Percentiles rank a stretch among this genome's conserved stretches.
Evolutionary conservation across 331 rosid species (phyloP).

Genomic region (Erythrophleum ivorense): DNA sequence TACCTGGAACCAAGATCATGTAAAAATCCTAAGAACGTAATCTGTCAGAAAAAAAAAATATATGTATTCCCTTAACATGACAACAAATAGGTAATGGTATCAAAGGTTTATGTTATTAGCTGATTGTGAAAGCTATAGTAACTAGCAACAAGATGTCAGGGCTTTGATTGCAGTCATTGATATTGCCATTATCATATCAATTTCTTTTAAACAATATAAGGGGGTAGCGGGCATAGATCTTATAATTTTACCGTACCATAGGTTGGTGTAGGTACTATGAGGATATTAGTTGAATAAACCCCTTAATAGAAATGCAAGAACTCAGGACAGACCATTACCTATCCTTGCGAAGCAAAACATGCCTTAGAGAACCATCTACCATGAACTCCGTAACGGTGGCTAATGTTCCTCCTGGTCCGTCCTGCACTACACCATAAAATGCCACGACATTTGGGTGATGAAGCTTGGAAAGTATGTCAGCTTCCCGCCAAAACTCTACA

Average conservation of each 20-base stretch:
- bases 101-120: neutral
- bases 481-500: slow-evolving; percentile 92
- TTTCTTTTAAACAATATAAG: neutral
- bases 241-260: neutral
- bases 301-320: slow-evolving; percentile 27
- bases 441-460: slow-evolving; percentile 97
- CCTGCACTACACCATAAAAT: slow-evolving; percentile 93
- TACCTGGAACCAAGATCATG: slow-evolving; percentile 58
- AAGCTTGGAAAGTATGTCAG: slow-evolving; percentile 94
- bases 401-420: slow-evolving; percentile 90
- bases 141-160: slow-evolving; percentile 12
- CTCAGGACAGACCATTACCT: slow-evolving; percentile 52
- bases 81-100: slow-evolving; percentile 19
- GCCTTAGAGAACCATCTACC: slow-evolving; percentile 94
- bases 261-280: neutral
- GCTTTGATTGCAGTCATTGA: slow-evolving; percentile 1
- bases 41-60: neutral
- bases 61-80: neutral
- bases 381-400: slow-evolving; percentile 90
- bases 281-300: neutral
- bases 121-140: neutral
- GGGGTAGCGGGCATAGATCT: neutral
- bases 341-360: slow-evolving; percentile 87
- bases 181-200: neutral
- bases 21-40: neutral